Evolutionary conservation across 2,329 filamentous ascomycete genomes (phyloP).

Genomic region (Aspergillus sp.): DNA sequence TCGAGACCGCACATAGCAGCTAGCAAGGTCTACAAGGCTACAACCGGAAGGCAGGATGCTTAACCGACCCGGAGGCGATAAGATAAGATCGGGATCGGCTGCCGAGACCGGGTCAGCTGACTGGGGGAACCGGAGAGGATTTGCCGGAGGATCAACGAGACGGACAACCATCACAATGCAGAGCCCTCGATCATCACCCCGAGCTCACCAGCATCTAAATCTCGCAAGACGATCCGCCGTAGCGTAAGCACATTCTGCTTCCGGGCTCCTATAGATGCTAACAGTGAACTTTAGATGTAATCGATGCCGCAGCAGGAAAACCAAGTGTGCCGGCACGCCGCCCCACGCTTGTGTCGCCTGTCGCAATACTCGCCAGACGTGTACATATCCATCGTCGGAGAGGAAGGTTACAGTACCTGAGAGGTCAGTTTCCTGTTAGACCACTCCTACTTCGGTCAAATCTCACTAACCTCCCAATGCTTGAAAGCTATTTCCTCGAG

Average conservation of each 20-base stretch:
- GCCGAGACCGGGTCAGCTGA: no score
- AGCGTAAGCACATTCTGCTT: background rate
- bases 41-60: no score
- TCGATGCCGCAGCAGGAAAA: slow-evolving; percentile 37
- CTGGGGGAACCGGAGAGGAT: background rate
- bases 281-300: slow-evolving; percentile 27
- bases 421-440: slow-evolving; percentile 21
- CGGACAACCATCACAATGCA: no score
- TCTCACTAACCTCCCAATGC: no score
- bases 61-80: background rate
- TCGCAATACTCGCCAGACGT: slow-evolving; percentile 30
- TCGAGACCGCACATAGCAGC: no score
- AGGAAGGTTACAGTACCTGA: slow-evolving; percentile 38
- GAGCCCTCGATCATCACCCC: no score
- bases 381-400: slow-evolving; percentile 37
- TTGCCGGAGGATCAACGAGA: background rate
- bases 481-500: slow-evolving; percentile 9
- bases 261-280: background rate
- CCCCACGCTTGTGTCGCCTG: slow-evolving; percentile 36
- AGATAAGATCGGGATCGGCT: background rate
- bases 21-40: no score
- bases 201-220: no score
- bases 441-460: background rate
- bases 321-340: slow-evolving; percentile 35
- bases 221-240: no score